A percentile compares a stretch with the other conserved stretches of the same genome.
Evolutionary conservation across 148 eudicot genomes (phyloP).

Genomic region (Tetragonia tetragonoides): DNA sequence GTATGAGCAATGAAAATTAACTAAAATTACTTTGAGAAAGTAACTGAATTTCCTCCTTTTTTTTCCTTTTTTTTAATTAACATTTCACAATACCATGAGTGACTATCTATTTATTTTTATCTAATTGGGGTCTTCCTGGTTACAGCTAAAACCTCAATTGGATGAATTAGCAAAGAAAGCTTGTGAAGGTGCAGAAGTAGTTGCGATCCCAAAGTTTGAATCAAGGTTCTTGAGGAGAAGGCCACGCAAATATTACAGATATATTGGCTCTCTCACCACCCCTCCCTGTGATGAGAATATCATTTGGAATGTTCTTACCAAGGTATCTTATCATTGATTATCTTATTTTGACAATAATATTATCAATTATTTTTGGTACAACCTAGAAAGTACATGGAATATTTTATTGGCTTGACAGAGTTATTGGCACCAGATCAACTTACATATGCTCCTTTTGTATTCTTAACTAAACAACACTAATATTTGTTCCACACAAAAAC

Average conservation of each 20-base stretch:
- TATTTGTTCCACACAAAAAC: too few species aligned
- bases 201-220: slow-evolving; percentile 36
- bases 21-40: too few species aligned
- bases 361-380: background rate
- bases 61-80: too few species aligned
- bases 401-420: too few species aligned
- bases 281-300: slow-evolving; percentile 84
- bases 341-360: too few species aligned
- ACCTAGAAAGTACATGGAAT: too few species aligned
- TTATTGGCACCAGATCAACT: too few species aligned
- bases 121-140: background rate
- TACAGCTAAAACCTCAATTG: slow-evolving; percentile 48
- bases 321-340: slow-evolving; percentile 31
- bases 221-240: slow-evolving; percentile 40
- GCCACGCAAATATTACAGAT: slow-evolving; percentile 56
- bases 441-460: too few species aligned
- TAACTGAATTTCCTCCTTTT: too few species aligned
- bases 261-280: slow-evolving; percentile 81
- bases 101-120: background rate
- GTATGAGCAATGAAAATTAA: too few species aligned
- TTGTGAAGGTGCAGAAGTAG: slow-evolving; percentile 18
- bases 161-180: slow-evolving; percentile 36
- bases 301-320: slow-evolving; percentile 53
- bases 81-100: too few species aligned
- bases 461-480: too few species aligned